Evolutionary conservation across 1,284 basidiomycete genomes (phyloP).

Genomic region (Laetiporus sulphureus): DNA sequence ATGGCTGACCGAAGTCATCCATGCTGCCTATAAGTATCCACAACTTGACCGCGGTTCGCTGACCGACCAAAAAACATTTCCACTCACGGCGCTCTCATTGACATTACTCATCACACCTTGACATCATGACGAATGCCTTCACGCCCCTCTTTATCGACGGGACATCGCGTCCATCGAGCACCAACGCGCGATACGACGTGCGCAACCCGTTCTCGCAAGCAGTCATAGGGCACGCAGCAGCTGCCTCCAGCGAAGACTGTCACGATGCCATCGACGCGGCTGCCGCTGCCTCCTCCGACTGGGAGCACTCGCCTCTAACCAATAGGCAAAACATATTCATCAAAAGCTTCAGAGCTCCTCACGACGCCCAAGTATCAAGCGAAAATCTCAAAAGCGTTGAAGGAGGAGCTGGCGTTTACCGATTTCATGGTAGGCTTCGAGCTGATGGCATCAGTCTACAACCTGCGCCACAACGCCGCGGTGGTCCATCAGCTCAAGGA

Average conservation of each 20-base stretch:
- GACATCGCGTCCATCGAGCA: conserved; percentile 27
- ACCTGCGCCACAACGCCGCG: conserved; percentile 14
- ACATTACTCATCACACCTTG: not conserved
- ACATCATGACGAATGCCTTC: conserved; percentile 15
- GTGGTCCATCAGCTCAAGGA: conserved; percentile 22
- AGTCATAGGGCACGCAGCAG: conserved; percentile 36
- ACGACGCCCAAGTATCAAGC: conserved; percentile 34
- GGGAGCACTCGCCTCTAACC: conserved; percentile 34
- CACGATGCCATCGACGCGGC: conserved; percentile 41
- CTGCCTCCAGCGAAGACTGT: conserved; percentile 41
- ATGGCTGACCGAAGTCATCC: too few relatives aligned
- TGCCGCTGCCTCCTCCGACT: conserved; percentile 37
- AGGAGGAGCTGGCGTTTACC: conserved; percentile 35
- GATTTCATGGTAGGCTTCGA: conserved; percentile 19
- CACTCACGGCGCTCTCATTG: too few relatives aligned
- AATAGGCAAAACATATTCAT: conserved; percentile 38
- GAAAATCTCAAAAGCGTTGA: conserved; percentile 26
- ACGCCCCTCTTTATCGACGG: conserved; percentile 28
- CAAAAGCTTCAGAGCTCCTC: conserved; percentile 38
- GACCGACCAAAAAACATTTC: too few relatives aligned
- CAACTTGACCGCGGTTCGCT: too few relatives aligned
- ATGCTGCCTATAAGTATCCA: too few relatives aligned
- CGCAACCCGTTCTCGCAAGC: conserved; percentile 34
- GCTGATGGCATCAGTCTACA: conserved; percentile 7
- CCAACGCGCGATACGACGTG: conserved; percentile 37